Evolutionary conservation across 768 basidiomycete species (phyloP).

Genomic region (Dendrothele bispora): DNA sequence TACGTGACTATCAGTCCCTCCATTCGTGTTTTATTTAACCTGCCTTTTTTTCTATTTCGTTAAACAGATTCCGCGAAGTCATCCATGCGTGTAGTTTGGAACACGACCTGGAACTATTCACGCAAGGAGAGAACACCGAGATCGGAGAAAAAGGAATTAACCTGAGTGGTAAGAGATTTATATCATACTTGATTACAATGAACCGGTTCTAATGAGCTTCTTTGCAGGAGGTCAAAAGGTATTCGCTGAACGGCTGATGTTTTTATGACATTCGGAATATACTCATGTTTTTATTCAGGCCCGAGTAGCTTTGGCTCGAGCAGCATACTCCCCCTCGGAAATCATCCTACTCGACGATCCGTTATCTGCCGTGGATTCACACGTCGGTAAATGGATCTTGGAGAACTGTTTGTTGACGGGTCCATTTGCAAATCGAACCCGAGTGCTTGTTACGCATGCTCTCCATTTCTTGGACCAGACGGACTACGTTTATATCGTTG

Average conservation of each 20-base stretch:
- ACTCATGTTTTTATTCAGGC: constrained; percentile 38
- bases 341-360: constrained; percentile 83
- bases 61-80: constrained; percentile 59
- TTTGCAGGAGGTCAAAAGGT: constrained; percentile 35
- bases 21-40: neutral
- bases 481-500: constrained; percentile 67
- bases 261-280: neutral
- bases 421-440: constrained; percentile 52
- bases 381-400: constrained; percentile 67
- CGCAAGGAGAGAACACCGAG: constrained; percentile 67
- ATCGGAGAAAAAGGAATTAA: constrained; percentile 81
- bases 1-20: constrained; percentile 18
- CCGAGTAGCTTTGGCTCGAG: constrained; percentile 74
- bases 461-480: constrained; percentile 57
- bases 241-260: neutral
- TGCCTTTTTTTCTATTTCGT: neutral
- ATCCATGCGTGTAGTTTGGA: constrained; percentile 67
- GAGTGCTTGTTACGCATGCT: constrained; percentile 63
- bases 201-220: too few relatives aligned
- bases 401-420: constrained; percentile 59
- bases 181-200: neutral
- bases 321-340: constrained; percentile 72
- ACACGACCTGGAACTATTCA: constrained; percentile 70
- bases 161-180: constrained; percentile 48
- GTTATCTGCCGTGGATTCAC: constrained; percentile 75